Percentiles rank a stretch among this genome's conserved stretches.
These are phyloP conservation scores for Trametes hirsuta DNA, from an alignment of 1,284 basidiomycete species.

Conservation along the genomic window DNA sequence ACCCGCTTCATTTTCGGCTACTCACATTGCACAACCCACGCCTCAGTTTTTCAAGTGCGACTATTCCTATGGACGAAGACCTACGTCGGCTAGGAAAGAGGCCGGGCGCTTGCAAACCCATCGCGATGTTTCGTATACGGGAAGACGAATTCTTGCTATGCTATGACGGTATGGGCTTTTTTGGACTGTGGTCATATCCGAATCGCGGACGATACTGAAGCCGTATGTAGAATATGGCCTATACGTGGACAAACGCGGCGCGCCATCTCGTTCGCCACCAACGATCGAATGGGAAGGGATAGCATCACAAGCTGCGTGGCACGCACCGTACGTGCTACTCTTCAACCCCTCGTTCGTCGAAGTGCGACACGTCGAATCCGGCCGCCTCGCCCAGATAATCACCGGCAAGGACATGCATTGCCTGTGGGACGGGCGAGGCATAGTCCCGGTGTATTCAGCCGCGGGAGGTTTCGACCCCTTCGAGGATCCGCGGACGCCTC, in stretches of 20 bases:
- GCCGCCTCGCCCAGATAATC: conserved; percentile 89
- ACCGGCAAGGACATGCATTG: conserved; percentile 82
- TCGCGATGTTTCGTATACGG: conserved; percentile 90
- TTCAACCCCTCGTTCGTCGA: conserved; percentile 94
- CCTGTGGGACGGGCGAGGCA: conserved; percentile 83
- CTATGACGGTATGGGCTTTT: conserved; percentile 72
- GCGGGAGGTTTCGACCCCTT: conserved; percentile 43
- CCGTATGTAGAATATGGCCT: conserved; percentile 85
- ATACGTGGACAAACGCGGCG: conserved; percentile 87
- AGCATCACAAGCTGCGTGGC: conserved; percentile 84
- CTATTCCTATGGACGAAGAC: conserved; percentile 82
- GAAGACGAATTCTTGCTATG: conserved; percentile 92
- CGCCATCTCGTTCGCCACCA: conserved; percentile 70
- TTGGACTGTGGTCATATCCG: not conserved
- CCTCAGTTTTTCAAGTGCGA: conserved; percentile 82
- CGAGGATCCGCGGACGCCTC: conserved; percentile 64
- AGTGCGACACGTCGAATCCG: conserved; percentile 84
- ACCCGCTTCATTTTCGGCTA: not conserved
- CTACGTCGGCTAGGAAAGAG: conserved; percentile 75
- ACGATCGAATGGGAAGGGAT: conserved; percentile 96
- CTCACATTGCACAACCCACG: not conserved
- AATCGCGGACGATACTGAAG: not conserved
- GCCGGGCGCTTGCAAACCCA: conserved; percentile 78
- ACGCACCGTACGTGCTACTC: conserved; percentile 87
- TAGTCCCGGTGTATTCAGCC: conserved; percentile 34